Percentiles rank a stretch among this genome's conserved stretches.
Conservation (phyloP, 768 basidiomycete genomes). For the Panaeolus cyanescens region DNA sequence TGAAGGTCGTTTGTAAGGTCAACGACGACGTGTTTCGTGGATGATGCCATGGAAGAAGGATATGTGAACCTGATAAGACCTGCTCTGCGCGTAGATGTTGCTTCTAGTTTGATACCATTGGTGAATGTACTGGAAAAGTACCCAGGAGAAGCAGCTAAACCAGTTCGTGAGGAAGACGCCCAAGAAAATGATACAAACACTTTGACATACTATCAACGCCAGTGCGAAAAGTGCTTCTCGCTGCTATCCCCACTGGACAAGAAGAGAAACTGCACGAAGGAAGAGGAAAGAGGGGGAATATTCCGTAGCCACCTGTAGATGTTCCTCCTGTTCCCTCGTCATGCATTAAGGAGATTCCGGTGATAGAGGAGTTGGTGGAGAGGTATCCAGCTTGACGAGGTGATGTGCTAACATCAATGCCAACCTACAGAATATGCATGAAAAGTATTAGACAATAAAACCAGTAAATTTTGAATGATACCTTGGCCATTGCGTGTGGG, state of each 20-base stretch:
- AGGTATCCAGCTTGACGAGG: slow-evolving; percentile 55
- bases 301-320: slow-evolving; percentile 49
- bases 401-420: slow-evolving; percentile 50
- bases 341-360: slow-evolving; percentile 53
- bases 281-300: slow-evolving; percentile 52
- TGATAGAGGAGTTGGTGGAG: slow-evolving; percentile 43
- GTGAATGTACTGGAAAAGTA: slow-evolving; percentile 51
- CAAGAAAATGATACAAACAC: background rate
- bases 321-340: slow-evolving; percentile 59
- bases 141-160: slow-evolving; percentile 44
- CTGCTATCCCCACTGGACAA: slow-evolving; percentile 43
- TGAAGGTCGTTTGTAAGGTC: slow-evolving; percentile 47
- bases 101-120: slow-evolving; percentile 51
- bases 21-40: slow-evolving; percentile 51
- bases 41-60: slow-evolving; percentile 31
- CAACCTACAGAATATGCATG: slow-evolving; percentile 33
- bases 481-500: slow-evolving; percentile 57
- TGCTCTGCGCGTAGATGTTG: slow-evolving; percentile 61
- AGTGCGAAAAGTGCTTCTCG: slow-evolving; percentile 41
- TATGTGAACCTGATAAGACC: slow-evolving; percentile 64
- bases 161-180: background rate
- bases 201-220: slow-evolving; percentile 49
- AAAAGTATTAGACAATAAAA: background rate
- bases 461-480: slow-evolving; percentile 10
- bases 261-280: slow-evolving; percentile 39